These are phyloP conservation scores for Mollisia scopiformis DNA, from an alignment of 2,329 filamentous ascomycete genomes.

Conservation along the genomic window DNA sequence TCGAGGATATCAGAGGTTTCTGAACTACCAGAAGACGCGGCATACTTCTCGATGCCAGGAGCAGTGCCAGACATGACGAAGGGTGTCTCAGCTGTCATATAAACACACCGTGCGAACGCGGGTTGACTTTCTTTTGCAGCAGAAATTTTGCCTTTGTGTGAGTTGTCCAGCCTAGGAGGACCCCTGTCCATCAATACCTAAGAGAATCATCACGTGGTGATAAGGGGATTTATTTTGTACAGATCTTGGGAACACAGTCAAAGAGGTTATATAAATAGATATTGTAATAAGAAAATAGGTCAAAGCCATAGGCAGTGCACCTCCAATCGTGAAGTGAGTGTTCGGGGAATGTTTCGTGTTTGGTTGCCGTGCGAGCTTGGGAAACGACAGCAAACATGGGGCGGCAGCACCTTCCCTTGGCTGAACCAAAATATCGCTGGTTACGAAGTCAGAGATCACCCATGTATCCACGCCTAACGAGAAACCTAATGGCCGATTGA, in stretches of 20 bases:
- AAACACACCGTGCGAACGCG: not conserved
- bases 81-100: not conserved
- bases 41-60: slow-evolving; percentile 16
- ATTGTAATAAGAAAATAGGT: not conserved
- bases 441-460: not conserved
- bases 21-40: slow-evolving; percentile 42
- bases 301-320: not conserved
- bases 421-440: slow-evolving; percentile 10
- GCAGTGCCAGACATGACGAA: slow-evolving; percentile 25
- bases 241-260: not conserved
- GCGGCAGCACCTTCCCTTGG: not conserved
- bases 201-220: slow-evolving; percentile 1
- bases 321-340: not conserved
- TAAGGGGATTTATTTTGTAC: not conserved
- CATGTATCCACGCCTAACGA: not conserved
- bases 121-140: not conserved
- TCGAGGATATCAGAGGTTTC: slow-evolving; percentile 45
- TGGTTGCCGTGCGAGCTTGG: not conserved
- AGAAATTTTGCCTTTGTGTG: slow-evolving; percentile 1
- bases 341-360: not conserved
- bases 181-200: not conserved
- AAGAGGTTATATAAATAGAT: not conserved
- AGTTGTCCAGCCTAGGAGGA: not conserved
- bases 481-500: not conserved
- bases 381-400: slow-evolving; percentile 4